These are phyloP conservation scores for Symbiodinium natans DNA, from an alignment of 73 alveolate species.

Conservation along the genomic window DNA sequence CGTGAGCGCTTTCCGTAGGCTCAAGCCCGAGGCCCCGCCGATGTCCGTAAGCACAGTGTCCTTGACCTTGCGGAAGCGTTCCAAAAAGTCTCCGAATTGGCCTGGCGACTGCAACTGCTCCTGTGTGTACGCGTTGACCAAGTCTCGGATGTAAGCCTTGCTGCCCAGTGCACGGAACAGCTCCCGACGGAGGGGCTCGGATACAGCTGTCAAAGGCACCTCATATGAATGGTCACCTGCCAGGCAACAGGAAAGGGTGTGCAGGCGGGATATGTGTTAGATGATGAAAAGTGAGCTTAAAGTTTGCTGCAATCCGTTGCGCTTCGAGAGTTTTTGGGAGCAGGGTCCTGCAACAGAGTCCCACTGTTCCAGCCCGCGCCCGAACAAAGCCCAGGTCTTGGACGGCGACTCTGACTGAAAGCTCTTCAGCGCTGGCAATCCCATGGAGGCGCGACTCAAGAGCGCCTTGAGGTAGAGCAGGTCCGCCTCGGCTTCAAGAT, in stretches of 20 bases:
- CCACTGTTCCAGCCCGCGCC: slow-evolving; percentile 73
- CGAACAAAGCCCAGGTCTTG: slow-evolving; percentile 69
- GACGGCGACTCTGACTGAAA: background rate
- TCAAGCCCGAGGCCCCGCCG: slow-evolving; percentile 78
- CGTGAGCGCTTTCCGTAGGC: background rate
- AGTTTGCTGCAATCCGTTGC: background rate
- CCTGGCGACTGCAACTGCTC: slow-evolving; percentile 22
- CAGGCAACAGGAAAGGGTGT: too few species aligned
- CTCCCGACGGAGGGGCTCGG: slow-evolving; percentile 68
- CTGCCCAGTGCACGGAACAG: slow-evolving; percentile 38
- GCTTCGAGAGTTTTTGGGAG: background rate
- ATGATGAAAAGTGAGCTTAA: background rate
- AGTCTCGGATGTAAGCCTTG: slow-evolving; percentile 9
- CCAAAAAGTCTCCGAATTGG: slow-evolving; percentile 23
- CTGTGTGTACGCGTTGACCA: slow-evolving; percentile 56
- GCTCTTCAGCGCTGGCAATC: slow-evolving; percentile 53
- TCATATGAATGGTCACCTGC: slow-evolving; percentile 44
- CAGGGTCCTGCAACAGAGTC: slow-evolving; percentile 44
- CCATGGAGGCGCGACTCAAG: background rate
- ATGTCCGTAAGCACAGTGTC: slow-evolving; percentile 47
- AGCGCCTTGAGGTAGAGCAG: slow-evolving; percentile 45
- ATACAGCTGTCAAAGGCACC: slow-evolving; percentile 55
- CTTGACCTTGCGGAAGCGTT: slow-evolving; percentile 61
- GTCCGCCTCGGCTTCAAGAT: slow-evolving; percentile 20
- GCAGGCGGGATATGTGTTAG: background rate